phyloP scores from a whole-genome alignment of 805 yeast genomes.

The Ogataea siamensis region DNA sequence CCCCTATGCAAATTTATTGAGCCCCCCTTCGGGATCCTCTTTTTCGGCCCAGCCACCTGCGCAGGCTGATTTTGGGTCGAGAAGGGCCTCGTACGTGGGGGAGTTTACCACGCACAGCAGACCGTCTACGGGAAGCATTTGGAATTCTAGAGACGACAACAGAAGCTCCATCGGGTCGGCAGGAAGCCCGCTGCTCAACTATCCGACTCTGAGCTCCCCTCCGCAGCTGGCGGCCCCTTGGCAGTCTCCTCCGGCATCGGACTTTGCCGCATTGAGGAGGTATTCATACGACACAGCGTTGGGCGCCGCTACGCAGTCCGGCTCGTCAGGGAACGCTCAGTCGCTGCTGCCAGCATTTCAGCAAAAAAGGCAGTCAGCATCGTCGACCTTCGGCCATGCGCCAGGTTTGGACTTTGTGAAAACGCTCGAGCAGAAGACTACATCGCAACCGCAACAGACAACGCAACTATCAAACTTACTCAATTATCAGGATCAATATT shows the following conservation, averaged over 20 bases:
- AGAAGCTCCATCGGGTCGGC: slow-evolving; percentile 27
- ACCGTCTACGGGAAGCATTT: slow-evolving; percentile 19
- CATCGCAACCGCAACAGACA: slow-evolving; percentile 13
- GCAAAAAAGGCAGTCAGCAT: slow-evolving; percentile 15
- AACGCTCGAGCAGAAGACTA: slow-evolving; percentile 21
- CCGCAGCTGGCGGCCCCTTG: slow-evolving; percentile 19
- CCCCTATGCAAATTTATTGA: slow-evolving; percentile 16
- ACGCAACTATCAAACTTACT: slow-evolving; percentile 5
- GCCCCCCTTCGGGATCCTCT: slow-evolving; percentile 13
- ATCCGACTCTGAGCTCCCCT: slow-evolving; percentile 18
- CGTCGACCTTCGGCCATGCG: slow-evolving; percentile 20
- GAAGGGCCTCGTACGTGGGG: slow-evolving; percentile 25
- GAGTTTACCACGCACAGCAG: slow-evolving; percentile 23
- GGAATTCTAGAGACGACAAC: slow-evolving; percentile 20
- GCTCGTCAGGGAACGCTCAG: slow-evolving; percentile 8
- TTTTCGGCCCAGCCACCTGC: slow-evolving; percentile 6
- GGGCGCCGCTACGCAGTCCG: slow-evolving; percentile 14
- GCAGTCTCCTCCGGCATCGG: slow-evolving; percentile 28
- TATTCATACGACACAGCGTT: slow-evolving; percentile 27
- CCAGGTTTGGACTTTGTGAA: slow-evolving; percentile 25
- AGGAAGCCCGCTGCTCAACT: slow-evolving; percentile 25
- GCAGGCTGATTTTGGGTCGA: slow-evolving; percentile 14
- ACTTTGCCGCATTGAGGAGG: slow-evolving; percentile 24
- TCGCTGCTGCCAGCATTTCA: slow-evolving; percentile 13
- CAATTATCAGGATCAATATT: slow-evolving; percentile 26